Evolutionary conservation across 75 land plant species (phyloP).

Genomic region (Pinus albicaulis): DNA sequence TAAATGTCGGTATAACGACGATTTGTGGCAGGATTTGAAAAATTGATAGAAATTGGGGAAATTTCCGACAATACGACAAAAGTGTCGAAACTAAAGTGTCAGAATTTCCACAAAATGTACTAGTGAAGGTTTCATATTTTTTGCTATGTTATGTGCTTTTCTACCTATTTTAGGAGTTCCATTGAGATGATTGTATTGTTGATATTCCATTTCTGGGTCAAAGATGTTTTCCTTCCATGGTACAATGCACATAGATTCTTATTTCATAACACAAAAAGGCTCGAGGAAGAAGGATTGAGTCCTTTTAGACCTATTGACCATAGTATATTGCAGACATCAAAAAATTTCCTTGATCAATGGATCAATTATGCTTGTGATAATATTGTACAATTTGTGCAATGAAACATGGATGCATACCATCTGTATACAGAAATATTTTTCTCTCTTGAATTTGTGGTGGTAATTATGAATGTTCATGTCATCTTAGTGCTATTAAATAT

Average conservation of each 20-base stretch:
- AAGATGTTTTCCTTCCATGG: conserved; percentile 97
- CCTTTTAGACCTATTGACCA: too few relatives aligned
- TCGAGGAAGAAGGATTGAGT: too few relatives aligned
- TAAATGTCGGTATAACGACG: too few relatives aligned
- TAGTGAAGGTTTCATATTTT: not conserved
- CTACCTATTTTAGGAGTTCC: conserved; percentile 1
- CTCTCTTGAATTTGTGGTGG: conserved; percentile 3
- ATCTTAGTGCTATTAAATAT: not conserved
- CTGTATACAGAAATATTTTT: conserved; percentile 68
- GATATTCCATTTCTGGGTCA: conserved; percentile 47
- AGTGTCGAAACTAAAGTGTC: too few relatives aligned
- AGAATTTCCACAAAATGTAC: not conserved
- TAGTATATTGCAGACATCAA: conserved; percentile 19
- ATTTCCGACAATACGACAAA: too few relatives aligned
- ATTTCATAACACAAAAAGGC: conserved; percentile 67
- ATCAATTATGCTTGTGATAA: conserved; percentile 95
- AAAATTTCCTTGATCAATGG: conserved; percentile 98
- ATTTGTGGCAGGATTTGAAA: too few relatives aligned
- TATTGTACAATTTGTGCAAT: conserved; percentile 87
- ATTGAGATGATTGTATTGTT: not conserved
- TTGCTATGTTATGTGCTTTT: not conserved
- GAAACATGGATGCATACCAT: conserved; percentile 94
- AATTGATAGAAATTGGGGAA: too few relatives aligned
- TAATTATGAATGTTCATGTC: not conserved
- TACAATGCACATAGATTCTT: conserved; percentile 98